Evolutionary conservation across 192 early-diverging fungal genomes (phyloP).

Genomic region (Gigaspora rosea): DNA sequence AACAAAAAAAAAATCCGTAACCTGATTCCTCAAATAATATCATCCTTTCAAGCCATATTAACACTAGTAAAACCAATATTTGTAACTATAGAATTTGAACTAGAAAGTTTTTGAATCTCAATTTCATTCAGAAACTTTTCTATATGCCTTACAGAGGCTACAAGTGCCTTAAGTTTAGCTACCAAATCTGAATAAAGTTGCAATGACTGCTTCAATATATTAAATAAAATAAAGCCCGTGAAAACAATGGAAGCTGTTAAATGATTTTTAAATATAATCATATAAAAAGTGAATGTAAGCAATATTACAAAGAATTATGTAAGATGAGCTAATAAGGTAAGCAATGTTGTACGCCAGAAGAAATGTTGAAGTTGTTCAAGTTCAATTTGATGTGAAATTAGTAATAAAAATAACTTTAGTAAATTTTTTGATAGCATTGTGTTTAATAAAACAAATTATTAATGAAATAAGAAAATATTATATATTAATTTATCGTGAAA

Average conservation of each 20-base stretch:
- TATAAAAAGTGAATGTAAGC: constrained; percentile 61
- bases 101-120: constrained; percentile 27
- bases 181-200: constrained; percentile 45
- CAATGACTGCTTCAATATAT: constrained; percentile 48
- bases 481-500: constrained; percentile 71
- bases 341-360: constrained; percentile 41
- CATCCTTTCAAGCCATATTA: constrained; percentile 47
- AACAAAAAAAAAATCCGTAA: no score
- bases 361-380: constrained; percentile 39
- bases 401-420: neutral
- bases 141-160: constrained; percentile 58
- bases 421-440: constrained; percentile 14
- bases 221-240: constrained; percentile 67
- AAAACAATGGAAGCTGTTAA: constrained; percentile 70
- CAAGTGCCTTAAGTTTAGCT: constrained; percentile 36
- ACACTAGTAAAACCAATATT: constrained; percentile 53
- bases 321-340: constrained; percentile 39
- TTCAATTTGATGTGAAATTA: constrained; percentile 45
- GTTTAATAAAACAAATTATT: neutral
- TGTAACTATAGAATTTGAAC: neutral
- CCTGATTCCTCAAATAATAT: constrained; percentile 32
- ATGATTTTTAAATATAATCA: constrained; percentile 51
- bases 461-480: constrained; percentile 37
- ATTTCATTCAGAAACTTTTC: constrained; percentile 71
- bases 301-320: constrained; percentile 62